Conservation (phyloP, 2,329 filamentous ascomycete genomes). For the Teratosphaeria destructans region DNA sequence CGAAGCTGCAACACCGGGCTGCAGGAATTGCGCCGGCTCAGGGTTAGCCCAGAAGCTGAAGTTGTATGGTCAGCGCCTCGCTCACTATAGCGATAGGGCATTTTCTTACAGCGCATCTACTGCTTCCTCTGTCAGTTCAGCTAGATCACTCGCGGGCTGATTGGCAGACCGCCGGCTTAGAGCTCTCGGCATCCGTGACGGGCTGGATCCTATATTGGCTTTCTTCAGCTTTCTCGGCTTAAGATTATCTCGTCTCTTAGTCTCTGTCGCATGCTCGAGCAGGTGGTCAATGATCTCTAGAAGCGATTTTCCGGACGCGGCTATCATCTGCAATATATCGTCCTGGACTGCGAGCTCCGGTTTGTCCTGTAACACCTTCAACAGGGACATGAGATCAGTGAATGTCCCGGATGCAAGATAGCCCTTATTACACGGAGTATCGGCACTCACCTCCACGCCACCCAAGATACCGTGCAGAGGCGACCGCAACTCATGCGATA, state of each 20-base stretch:
- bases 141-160: background rate
- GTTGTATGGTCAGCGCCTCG: background rate
- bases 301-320: background rate
- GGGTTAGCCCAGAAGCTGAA: background rate
- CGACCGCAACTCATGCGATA: conserved; percentile 42
- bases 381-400: too few species aligned
- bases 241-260: background rate
- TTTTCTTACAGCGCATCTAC: background rate
- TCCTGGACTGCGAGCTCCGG: background rate
- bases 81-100: background rate
- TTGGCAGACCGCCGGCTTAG: background rate
- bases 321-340: background rate
- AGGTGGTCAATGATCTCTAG: background rate
- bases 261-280: background rate
- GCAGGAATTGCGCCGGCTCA: background rate
- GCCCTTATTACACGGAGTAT: conserved; percentile 15
- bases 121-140: background rate
- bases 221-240: background rate
- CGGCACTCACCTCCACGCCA: conserved; percentile 40
- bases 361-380: background rate
- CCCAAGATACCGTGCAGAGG: conserved; percentile 35
- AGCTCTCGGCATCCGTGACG: background rate
- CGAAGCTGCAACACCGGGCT: background rate
- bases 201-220: background rate
- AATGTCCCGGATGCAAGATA: too few species aligned